These are phyloP conservation scores for Friedmanniomyces simplex DNA, from an alignment of 495 filamentous ascomycete species.

Conservation along the genomic window DNA sequence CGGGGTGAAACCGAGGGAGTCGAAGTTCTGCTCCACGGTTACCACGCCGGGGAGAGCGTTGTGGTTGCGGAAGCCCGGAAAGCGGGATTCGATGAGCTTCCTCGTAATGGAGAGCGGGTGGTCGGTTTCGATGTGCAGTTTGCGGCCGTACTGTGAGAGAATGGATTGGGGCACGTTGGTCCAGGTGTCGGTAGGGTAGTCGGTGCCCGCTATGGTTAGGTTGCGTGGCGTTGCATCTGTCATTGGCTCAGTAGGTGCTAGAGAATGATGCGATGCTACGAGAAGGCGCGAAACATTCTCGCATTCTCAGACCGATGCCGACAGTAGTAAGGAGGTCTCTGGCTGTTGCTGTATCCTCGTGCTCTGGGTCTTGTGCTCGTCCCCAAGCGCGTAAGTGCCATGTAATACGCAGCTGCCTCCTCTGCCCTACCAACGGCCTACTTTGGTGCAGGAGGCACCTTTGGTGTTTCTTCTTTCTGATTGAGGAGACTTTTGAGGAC, in stretches of 20 bases:
- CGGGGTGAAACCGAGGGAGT: conserved; percentile 80
- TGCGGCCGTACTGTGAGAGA: conserved; percentile 57
- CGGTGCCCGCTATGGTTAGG: conserved; percentile 47
- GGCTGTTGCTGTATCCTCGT: background rate
- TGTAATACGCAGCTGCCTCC: too few relatives aligned
- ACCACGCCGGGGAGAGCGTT: conserved; percentile 74
- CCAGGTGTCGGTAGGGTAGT: conserved; percentile 67
- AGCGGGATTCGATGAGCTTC: conserved; percentile 81
- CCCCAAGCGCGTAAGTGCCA: too few relatives aligned
- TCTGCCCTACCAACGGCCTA: too few relatives aligned
- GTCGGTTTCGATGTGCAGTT: conserved; percentile 73
- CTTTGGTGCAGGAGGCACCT: too few relatives aligned
- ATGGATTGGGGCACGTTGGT: conserved; percentile 74
- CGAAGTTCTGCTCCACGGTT: conserved; percentile 81
- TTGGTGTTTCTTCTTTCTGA: too few relatives aligned
- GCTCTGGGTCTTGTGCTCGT: too few relatives aligned
- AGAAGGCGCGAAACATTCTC: too few relatives aligned
- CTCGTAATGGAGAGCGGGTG: conserved; percentile 89
- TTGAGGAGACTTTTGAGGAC: background rate
- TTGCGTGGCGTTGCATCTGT: conserved; percentile 19
- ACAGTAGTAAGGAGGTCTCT: too few relatives aligned
- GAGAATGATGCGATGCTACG: background rate
- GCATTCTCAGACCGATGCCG: too few relatives aligned
- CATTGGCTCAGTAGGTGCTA: background rate
- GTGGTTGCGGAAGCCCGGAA: conserved; percentile 66